phyloP scores from a whole-genome alignment of 345 rosid species.

The Chamaenerion angustifolium region DNA sequence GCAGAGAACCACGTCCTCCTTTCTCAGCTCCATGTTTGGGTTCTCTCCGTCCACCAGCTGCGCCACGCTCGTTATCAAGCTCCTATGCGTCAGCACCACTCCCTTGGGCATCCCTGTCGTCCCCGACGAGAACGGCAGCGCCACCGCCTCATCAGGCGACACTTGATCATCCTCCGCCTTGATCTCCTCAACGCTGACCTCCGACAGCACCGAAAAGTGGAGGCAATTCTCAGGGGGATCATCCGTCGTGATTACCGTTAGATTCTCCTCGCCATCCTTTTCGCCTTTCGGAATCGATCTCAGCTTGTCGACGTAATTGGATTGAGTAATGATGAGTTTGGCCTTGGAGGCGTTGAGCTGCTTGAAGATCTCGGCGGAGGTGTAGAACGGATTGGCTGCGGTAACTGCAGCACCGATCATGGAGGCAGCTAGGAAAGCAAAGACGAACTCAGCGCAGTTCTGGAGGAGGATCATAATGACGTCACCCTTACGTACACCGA shows the following conservation, averaged over 20 bases:
- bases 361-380: slow-evolving; percentile 52
- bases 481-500: slow-evolving; percentile 60
- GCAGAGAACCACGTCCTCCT: slow-evolving; percentile 59
- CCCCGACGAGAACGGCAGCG: slow-evolving; percentile 82
- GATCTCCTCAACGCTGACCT: slow-evolving; percentile 21
- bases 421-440: slow-evolving; percentile 82
- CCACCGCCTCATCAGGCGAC: slow-evolving; percentile 52
- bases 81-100: slow-evolving; percentile 66
- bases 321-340: slow-evolving; percentile 57
- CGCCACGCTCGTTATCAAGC: slow-evolving; percentile 79
- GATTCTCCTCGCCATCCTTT: slow-evolving; percentile 17
- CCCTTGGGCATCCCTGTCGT: slow-evolving; percentile 91
- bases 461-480: slow-evolving; percentile 84
- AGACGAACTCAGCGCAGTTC: slow-evolving; percentile 69
- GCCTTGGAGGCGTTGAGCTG: slow-evolving; percentile 39
- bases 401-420: slow-evolving; percentile 76
- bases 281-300: background rate
- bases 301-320: slow-evolving; percentile 54
- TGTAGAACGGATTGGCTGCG: slow-evolving; percentile 80
- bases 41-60: slow-evolving; percentile 94
- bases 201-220: slow-evolving; percentile 36
- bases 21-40: slow-evolving; percentile 47
- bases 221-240: slow-evolving; percentile 54
- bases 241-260: slow-evolving; percentile 44
- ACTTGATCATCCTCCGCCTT: slow-evolving; percentile 11